Evolutionary conservation across 768 basidiomycete genomes (phyloP), one percentile per base, ranked within the genome.

Genomic region (Suillus paluster): DNA sequence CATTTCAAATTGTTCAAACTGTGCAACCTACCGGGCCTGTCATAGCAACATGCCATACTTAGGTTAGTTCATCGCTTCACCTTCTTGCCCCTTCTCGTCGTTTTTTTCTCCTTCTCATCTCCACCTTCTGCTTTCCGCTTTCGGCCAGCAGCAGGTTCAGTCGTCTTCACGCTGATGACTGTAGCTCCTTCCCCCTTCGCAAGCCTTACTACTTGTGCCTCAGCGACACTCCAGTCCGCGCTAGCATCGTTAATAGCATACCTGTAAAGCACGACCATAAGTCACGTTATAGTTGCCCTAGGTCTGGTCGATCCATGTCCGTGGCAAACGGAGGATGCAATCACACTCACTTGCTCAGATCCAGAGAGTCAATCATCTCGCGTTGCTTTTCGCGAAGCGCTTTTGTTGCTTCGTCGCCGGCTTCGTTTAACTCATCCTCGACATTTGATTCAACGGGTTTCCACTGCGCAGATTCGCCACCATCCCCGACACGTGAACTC

Each of bases 321-420:
- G 50, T 15, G 58, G 55, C 41, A 50, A n/a, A 44, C 23, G 49
- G 36, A 23, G 39, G 38, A 42, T 19, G 19, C 33, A 45, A 45
- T 19, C 46, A 55, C 50, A 82, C 93, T 84, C 71, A 98, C 95
- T 90, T 90, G 77, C 82, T 86, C 63, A 98, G 77, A 77, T 98
- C 95, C 34, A 99, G 82, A 23, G 92, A 85, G 66, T 94, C 88
- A 54, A 99, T 88, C 82, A 98, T 86, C 74, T 91, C 90, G 25
- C 90, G 82, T 76, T 98, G 95, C 74, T 90, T 85, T 77, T 90
- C 89, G 34, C 78, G 74, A 66, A 86, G 76, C 60, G 67, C 67
- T 53, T 71, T 76, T 56, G 89, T 80, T 55, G 84, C 89, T 64
- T 84, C 84, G 63, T 87, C 84, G 0, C 92, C 95, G 0, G 92